Evolutionary conservation across 495 filamentous ascomycete species (phyloP).

Genomic region (Penicillium pulvis): DNA sequence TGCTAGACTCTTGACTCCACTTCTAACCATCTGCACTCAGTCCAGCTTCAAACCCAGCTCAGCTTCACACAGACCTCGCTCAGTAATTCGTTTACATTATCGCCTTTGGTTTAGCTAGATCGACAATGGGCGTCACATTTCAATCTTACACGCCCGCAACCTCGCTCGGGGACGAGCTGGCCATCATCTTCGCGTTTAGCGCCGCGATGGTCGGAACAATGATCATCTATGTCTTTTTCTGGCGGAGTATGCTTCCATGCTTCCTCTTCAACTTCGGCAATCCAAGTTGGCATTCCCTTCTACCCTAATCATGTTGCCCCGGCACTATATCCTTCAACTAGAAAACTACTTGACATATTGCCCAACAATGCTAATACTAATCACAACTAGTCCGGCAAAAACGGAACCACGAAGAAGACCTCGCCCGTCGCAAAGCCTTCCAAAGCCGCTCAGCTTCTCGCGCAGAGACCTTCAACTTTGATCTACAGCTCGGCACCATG

Average conservation of each 20-base stretch:
- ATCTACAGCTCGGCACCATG: slow-evolving; percentile 15
- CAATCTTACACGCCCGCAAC: slow-evolving; percentile 34
- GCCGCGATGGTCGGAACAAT: slow-evolving; percentile 40
- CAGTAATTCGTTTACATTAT: neutral
- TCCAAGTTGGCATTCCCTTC: no score
- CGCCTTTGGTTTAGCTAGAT: neutral
- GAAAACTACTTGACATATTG: neutral
- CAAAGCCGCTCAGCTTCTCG: slow-evolving; percentile 21
- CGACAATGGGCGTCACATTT: slow-evolving; percentile 12
- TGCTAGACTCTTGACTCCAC: no score
- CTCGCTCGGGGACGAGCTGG: slow-evolving; percentile 42
- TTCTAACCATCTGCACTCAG: neutral
- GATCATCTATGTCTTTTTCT: slow-evolving; percentile 39
- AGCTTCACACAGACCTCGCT: neutral
- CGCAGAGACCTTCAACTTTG: slow-evolving; percentile 7
- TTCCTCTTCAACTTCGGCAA: no score
- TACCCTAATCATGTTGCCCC: no score
- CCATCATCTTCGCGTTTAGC: slow-evolving; percentile 47
- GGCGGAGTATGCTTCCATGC: slow-evolving; percentile 33
- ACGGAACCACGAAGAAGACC: slow-evolving; percentile 28
- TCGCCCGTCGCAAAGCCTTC: slow-evolving; percentile 39
- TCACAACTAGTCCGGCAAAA: slow-evolving; percentile 25
- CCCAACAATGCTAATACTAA: neutral
- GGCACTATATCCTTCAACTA: no score
- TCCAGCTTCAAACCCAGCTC: neutral